These are phyloP conservation scores for Boechera retrofracta DNA, from an alignment of 345 rosid species.

Conservation along the genomic window DNA sequence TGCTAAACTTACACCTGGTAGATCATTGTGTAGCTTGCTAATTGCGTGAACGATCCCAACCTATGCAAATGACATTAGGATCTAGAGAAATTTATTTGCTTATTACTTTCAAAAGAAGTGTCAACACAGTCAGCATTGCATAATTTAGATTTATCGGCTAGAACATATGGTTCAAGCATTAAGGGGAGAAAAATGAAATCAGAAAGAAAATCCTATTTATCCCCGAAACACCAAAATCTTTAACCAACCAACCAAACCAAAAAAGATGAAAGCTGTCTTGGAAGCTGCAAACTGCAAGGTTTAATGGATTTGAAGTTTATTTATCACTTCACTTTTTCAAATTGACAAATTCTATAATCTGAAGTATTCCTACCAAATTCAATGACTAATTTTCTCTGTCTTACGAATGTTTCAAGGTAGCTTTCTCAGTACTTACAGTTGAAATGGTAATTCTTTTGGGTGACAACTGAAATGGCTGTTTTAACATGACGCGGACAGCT, in stretches of 20 bases:
- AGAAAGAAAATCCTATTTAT: background rate
- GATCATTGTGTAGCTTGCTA: constrained; percentile 85
- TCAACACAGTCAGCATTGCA: background rate
- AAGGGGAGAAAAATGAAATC: constrained; percentile 1
- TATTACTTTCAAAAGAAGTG: background rate
- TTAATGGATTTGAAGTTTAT: background rate
- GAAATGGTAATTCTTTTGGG: constrained; percentile 88
- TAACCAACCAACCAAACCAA: background rate
- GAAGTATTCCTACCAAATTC: background rate
- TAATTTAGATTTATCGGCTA: background rate
- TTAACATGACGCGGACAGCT: constrained; percentile 75
- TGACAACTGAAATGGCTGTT: constrained; percentile 83
- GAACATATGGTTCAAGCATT: background rate
- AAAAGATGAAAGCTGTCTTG: background rate
- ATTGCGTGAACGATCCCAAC: constrained; percentile 93
- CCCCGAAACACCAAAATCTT: background rate
- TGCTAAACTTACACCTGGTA: constrained; percentile 96
- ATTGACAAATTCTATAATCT: background rate
- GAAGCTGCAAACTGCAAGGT: background rate
- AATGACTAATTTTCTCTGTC: background rate
- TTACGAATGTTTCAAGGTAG: background rate
- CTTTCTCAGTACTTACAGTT: constrained; percentile 59
- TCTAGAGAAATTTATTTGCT: background rate
- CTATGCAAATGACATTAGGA: constrained; percentile 51
- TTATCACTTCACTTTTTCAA: background rate